Base-by-base conservation (phyloP, 2,329 filamentous ascomycete species). In the Arthrinium phaeospermum region DNA sequence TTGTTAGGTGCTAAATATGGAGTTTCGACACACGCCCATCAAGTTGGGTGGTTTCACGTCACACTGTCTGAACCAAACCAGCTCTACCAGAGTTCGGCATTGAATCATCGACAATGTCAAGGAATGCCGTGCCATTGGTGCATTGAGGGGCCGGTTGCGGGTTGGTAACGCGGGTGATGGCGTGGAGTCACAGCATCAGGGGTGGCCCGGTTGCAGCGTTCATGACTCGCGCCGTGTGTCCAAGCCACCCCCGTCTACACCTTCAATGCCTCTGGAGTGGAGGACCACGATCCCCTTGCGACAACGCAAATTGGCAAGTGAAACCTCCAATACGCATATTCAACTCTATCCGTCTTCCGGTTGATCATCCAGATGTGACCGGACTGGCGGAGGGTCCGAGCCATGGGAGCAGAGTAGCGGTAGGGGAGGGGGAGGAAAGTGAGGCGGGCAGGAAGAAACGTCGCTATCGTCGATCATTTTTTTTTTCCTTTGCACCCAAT, bases 201-300 rank as follows among this genome's bases (percentile, higher is more conserved):
- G 57, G 49, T 12, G 49, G 49, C 49, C 22, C 24, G 49, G 57
- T 24, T 57, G 22, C 19, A 14, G 19, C 22, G 34, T 12, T 41
- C 57, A 64, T 64, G 57, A 64, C 57, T 64, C 57, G 57, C 34
- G 34, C 57, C 57, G 57, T 13, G 57, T 64, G 53, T 10, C 53
- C 30, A 37, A 64, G 57, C 57, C 57, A 64, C 34, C 57, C 57
- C 34, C 34, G 57, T 64, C 22, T 41, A 22, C 57, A 6, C 57
- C 12, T 8, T 24, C 19, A 14, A 64, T 64, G 34, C 57, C 8
- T 19, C 57, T 37, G 19, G 3, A 14, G 57, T 41, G 57, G 57
- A 64, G 22, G 57, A 64, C 57, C n/a, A 19, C 34, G 57, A 64
- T 41, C 8, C 10, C 57, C 57, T 41, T 64, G 30, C 19, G 19